These are phyloP conservation scores for Suillus paluster DNA, from an alignment of 768 basidiomycete genomes.

Conservation along the genomic window DNA sequence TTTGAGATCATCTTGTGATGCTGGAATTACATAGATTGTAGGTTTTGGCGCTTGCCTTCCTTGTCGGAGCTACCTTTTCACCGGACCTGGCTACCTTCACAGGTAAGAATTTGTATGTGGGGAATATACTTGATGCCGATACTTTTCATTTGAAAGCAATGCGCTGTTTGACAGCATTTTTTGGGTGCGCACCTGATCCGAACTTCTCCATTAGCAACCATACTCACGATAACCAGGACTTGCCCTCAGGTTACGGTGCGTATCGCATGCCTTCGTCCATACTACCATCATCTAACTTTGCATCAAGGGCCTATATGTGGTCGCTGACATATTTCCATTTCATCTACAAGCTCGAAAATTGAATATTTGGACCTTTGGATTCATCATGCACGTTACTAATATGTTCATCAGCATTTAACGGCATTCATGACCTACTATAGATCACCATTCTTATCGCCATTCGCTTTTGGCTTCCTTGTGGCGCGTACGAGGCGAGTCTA, in stretches of 20 bases:
- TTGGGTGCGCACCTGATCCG: constrained; percentile 24
- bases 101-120: constrained; percentile 33
- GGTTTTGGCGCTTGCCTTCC: constrained; percentile 49
- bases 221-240: constrained; percentile 35
- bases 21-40: constrained; percentile 14
- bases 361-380: constrained; percentile 58
- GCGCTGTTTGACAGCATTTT: constrained; percentile 38
- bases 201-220: neutral
- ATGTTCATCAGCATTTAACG: constrained; percentile 31
- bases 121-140: neutral
- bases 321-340: constrained; percentile 58
- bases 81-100: constrained; percentile 52
- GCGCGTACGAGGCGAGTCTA: constrained; percentile 28
- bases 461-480: constrained; percentile 33
- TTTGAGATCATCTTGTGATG: neutral
- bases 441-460: constrained; percentile 35
- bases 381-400: constrained; percentile 53
- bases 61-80: constrained; percentile 55
- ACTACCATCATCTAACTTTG: neutral
- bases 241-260: constrained; percentile 55
- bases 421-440: constrained; percentile 33
- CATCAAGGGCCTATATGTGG: constrained; percentile 46
- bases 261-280: neutral
- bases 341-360: constrained; percentile 56
- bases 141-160: constrained; percentile 20